Percentiles rank a stretch among this genome's conserved stretches.
phyloP scores from a whole-genome alignment of 805 yeast species.

The Hanseniaspora vineae region DNA sequence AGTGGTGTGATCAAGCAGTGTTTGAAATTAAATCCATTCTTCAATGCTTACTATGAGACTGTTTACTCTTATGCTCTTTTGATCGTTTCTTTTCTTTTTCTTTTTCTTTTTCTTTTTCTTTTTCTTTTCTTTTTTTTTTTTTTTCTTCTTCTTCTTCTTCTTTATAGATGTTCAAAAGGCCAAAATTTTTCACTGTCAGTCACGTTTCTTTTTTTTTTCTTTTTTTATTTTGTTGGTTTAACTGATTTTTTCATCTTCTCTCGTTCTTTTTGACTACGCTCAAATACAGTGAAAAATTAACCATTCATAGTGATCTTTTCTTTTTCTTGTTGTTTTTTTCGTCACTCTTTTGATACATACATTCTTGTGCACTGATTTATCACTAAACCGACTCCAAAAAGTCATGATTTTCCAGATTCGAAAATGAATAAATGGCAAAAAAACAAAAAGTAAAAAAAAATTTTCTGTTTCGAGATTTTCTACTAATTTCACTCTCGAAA shows the following conservation, averaged over 20 bases:
- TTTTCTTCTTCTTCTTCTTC: conserved; percentile 2
- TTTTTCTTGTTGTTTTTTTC: not conserved
- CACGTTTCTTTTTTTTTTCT: conserved; percentile 4
- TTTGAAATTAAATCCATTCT: no score
- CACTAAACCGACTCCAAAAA: no score
- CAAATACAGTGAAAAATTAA: not conserved
- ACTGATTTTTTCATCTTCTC: not conserved
- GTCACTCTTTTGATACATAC: not conserved
- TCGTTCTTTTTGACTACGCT: no score
- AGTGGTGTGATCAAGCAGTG: no score
- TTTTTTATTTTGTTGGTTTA: not conserved
- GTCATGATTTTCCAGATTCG: no score
- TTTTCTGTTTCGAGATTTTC: no score
- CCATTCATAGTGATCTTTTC: not conserved
- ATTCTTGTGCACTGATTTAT: not conserved
- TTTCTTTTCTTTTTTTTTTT: conserved; percentile 1
- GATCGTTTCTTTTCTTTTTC: conserved; percentile 6
- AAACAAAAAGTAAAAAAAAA: no score
- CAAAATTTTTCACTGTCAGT: conserved; percentile 6
- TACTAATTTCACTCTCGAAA: no score
- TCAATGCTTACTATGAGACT: no score
- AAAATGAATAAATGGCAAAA: no score
- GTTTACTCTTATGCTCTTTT: no score
- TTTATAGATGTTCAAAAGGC: not conserved
- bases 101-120: conserved; percentile 1